These are phyloP conservation scores for Diaporthe helianthi DNA, from an alignment of 2,329 filamentous ascomycete genomes.

Conservation along the genomic window DNA sequence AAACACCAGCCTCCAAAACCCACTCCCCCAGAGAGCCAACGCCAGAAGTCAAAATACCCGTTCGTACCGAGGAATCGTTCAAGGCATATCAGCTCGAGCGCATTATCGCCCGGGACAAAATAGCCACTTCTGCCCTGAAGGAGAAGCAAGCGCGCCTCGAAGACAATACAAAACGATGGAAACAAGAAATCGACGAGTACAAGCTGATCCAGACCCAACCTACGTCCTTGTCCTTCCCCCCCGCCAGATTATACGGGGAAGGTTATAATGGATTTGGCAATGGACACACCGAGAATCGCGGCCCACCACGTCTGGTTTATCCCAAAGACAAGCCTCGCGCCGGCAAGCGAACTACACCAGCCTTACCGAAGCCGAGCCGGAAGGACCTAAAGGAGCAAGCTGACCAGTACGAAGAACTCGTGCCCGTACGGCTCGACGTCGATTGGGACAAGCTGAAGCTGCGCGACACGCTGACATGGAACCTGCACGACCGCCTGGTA, in stretches of 20 bases:
- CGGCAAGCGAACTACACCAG: conserved; percentile 76
- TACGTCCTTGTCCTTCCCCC: conserved; percentile 62
- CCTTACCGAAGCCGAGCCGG: conserved; percentile 72
- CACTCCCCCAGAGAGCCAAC: conserved; percentile 40
- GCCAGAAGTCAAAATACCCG: conserved; percentile 36
- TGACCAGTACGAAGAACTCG: conserved; percentile 88
- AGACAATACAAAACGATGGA: conserved; percentile 67
- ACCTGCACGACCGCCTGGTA: conserved; percentile 88
- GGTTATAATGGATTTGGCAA: conserved; percentile 93
- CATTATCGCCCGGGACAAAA: conserved; percentile 60
- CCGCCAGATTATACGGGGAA: conserved; percentile 67
- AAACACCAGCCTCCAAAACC: conserved; percentile 29
- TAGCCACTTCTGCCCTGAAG: conserved; percentile 60
- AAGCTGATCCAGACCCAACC: conserved; percentile 61
- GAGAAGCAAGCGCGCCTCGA: conserved; percentile 61
- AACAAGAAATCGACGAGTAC: conserved; percentile 75
- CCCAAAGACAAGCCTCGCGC: conserved; percentile 77
- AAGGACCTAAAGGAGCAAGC: conserved; percentile 86
- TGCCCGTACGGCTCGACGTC: conserved; percentile 89
- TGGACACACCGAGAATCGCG: conserved; percentile 76
- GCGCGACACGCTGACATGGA: conserved; percentile 98
- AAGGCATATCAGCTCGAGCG: conserved; percentile 61
- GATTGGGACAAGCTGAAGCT: conserved; percentile 96
- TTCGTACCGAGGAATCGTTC: conserved; percentile 64
- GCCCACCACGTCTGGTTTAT: conserved; percentile 77